Conservation (phyloP, 306 rosid genomes). For the Ceratonia siliqua region DNA sequence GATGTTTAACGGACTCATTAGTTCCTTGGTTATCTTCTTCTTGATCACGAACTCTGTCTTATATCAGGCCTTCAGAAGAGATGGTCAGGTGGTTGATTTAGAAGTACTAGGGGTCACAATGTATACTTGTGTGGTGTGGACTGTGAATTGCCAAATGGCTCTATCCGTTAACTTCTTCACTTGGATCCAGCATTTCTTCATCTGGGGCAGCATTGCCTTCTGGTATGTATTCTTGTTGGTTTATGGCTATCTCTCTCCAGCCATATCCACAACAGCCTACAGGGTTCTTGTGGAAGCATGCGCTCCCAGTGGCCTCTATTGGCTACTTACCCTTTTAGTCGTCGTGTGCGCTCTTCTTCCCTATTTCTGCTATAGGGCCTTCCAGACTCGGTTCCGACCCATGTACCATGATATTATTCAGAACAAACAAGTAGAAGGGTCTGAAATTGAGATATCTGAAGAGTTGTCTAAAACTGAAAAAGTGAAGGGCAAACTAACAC, state of each 20-base stretch:
- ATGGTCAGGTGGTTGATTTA: slow-evolving; percentile 67
- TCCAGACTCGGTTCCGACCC: slow-evolving; percentile 76
- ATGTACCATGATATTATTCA: slow-evolving; percentile 82
- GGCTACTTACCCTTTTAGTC: slow-evolving; percentile 70
- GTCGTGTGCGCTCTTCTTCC: slow-evolving; percentile 71
- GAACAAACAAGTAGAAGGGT: slow-evolving; percentile 45
- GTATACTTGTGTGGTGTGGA: slow-evolving; percentile 83
- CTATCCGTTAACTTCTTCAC: slow-evolving; percentile 88
- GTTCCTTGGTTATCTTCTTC: slow-evolving; percentile 80
- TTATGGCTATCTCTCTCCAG: slow-evolving; percentile 66
- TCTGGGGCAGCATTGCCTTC: slow-evolving; percentile 81
- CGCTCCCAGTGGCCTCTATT: slow-evolving; percentile 64
- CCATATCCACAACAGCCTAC: slow-evolving; percentile 69
- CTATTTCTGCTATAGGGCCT: slow-evolving; percentile 65
- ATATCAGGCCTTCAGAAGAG: slow-evolving; percentile 65
- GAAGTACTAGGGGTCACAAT: slow-evolving; percentile 72
- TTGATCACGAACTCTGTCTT: slow-evolving; percentile 51
- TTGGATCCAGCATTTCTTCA: slow-evolving; percentile 87
- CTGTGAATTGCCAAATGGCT: slow-evolving; percentile 91
- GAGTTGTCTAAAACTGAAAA: slow-evolving; percentile 44
- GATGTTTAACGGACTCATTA: slow-evolving; percentile 72
- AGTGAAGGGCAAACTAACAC: slow-evolving; percentile 46
- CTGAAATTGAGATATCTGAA: slow-evolving; percentile 36
- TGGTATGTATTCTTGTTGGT: slow-evolving; percentile 76
- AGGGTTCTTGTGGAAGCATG: slow-evolving; percentile 79